Conservation (phyloP, 306 rosid species). For the Macrotyloma uniflorum region DNA sequence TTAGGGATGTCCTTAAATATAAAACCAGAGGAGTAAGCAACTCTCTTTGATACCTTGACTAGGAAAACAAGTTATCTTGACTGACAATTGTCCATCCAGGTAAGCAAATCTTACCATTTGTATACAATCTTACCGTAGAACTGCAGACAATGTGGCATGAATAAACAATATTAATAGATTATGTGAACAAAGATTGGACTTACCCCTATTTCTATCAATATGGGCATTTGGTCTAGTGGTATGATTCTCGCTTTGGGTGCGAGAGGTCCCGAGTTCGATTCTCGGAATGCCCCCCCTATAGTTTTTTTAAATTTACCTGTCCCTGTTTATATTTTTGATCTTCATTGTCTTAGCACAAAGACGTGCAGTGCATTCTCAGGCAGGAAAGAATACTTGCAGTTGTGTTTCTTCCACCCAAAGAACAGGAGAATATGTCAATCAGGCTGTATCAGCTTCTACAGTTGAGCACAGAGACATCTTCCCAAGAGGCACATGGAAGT, state of each 20-base stretch:
- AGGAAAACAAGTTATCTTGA: slow-evolving; percentile 5
- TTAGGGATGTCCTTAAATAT: not conserved
- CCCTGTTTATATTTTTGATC: not conserved
- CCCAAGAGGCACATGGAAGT: not conserved
- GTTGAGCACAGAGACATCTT: no score
- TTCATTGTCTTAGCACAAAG: not conserved
- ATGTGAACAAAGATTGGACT: not conserved
- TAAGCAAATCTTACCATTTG: slow-evolving; percentile 1
- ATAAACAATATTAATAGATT: not conserved
- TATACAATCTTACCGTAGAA: not conserved
- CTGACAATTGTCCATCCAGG: not conserved
- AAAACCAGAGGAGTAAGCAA: not conserved
- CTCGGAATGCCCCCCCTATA: slow-evolving; percentile 42
- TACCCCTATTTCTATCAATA: not conserved
- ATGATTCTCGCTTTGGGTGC: slow-evolving; percentile 76
- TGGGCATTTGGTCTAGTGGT: slow-evolving; percentile 63
- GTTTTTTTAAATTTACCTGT: not conserved
- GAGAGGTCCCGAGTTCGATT: slow-evolving; percentile 59
- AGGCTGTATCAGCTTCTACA: no score
- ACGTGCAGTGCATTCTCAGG: not conserved
- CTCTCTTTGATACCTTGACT: not conserved
- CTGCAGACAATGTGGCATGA: not conserved
- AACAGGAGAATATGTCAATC: no score
- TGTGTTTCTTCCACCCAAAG: not conserved
- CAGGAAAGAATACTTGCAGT: not conserved